Conservation (phyloP, 1,284 basidiomycete species). For the Ceratobasidium theobromae region DNA sequence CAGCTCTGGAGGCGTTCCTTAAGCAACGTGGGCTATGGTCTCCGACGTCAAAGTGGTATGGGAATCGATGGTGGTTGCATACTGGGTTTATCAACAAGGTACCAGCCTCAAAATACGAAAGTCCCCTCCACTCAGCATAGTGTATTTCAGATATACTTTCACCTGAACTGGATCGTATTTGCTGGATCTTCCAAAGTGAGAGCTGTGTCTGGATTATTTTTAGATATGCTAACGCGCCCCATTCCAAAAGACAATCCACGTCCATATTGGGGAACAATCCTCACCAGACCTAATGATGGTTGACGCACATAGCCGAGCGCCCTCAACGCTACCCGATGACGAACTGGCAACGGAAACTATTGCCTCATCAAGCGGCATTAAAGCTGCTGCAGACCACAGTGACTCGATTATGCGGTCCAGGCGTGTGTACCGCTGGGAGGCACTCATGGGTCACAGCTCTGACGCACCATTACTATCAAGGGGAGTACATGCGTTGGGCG, state of each 20-base stretch:
- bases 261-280: slow-evolving; percentile 56
- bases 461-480: slow-evolving; percentile 39
- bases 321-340: slow-evolving; percentile 46
- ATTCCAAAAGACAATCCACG: slow-evolving; percentile 57
- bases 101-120: not conserved
- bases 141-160: slow-evolving; percentile 50
- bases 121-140: not conserved
- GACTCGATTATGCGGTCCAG: slow-evolving; percentile 59
- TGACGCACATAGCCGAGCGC: slow-evolving; percentile 53
- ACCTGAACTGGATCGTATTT: slow-evolving; percentile 73
- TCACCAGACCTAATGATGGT: slow-evolving; percentile 64
- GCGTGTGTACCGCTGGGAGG: slow-evolving; percentile 52
- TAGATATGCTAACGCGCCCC: slow-evolving; percentile 32
- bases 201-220: slow-evolving; percentile 34
- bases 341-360: not conserved
- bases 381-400: slow-evolving; percentile 72
- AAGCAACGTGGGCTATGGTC: slow-evolving; percentile 61
- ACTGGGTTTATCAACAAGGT: slow-evolving; percentile 73
- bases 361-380: slow-evolving; percentile 50
- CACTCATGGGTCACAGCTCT: not conserved
- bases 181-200: slow-evolving; percentile 53
- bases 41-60: slow-evolving; percentile 47
- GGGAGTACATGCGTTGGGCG: slow-evolving; percentile 66
- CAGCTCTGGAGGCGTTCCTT: slow-evolving; percentile 66
- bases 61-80: slow-evolving; percentile 57